These are phyloP conservation scores for Boletus rubropictus DNA, from an alignment of 768 basidiomycete genomes.

Conservation along the genomic window DNA sequence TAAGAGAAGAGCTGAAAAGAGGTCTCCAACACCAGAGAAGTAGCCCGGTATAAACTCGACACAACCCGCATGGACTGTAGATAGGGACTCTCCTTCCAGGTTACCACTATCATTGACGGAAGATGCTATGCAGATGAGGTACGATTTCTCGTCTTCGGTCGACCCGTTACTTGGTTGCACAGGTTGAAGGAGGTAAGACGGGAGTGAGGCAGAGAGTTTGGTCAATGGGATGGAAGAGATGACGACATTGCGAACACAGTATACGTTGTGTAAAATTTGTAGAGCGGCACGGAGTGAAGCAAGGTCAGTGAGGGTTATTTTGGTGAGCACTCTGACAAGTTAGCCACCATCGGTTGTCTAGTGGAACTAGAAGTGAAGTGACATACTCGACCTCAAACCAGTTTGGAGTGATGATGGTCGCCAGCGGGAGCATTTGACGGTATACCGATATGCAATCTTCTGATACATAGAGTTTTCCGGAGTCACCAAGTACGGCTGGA, in stretches of 20 bases:
- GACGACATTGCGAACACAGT: constrained; percentile 79
- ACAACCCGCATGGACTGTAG: constrained; percentile 58
- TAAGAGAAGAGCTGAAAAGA: constrained; percentile 88
- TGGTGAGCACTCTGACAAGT: constrained; percentile 62
- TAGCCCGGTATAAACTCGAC: constrained; percentile 84
- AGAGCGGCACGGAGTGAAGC: constrained; percentile 65
- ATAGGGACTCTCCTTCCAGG: constrained; percentile 17
- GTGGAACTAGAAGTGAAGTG: not conserved
- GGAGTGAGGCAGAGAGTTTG: constrained; percentile 56
- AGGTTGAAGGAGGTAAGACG: constrained; percentile 37
- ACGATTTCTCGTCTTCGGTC: constrained; percentile 29
- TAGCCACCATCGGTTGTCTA: not conserved
- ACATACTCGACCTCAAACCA: constrained; percentile 94
- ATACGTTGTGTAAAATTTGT: constrained; percentile 64
- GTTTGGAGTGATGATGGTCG: constrained; percentile 94
- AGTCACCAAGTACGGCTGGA: constrained; percentile 90
- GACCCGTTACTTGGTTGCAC: not conserved
- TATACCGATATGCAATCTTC: constrained; percentile 85
- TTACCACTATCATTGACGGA: constrained; percentile 32
- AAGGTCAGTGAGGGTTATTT: constrained; percentile 59
- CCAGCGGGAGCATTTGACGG: constrained; percentile 67
- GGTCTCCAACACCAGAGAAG: constrained; percentile 94
- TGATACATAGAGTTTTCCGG: constrained; percentile 84
- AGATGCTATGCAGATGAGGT: constrained; percentile 81
- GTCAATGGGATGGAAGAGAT: constrained; percentile 81